Evolutionary conservation across 2,329 filamentous ascomycete species (phyloP).

Genomic region (Diplodia corticola): DNA sequence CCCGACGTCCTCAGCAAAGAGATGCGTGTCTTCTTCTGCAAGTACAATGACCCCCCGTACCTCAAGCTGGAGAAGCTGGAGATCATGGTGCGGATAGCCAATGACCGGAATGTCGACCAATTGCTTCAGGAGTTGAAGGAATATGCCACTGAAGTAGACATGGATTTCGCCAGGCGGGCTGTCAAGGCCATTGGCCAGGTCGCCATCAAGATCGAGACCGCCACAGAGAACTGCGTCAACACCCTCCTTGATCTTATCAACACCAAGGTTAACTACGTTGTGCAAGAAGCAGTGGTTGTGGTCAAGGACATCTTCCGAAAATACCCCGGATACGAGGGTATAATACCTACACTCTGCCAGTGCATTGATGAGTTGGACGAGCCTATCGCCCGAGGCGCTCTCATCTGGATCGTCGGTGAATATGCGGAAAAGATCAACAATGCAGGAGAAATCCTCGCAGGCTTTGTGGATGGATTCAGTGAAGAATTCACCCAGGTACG

Average conservation of each 20-base stretch:
- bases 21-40: slow-evolving; percentile 98
- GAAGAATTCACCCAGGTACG: slow-evolving; percentile 90
- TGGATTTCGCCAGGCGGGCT: slow-evolving; percentile 95
- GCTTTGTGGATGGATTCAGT: slow-evolving; percentile 91
- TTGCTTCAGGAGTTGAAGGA: slow-evolving; percentile 92
- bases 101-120: slow-evolving; percentile 94
- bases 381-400: slow-evolving; percentile 80
- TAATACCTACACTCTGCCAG: slow-evolving; percentile 93
- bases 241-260: slow-evolving; percentile 90
- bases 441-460: slow-evolving; percentile 87
- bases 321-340: slow-evolving; percentile 96
- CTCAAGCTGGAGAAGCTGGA: slow-evolving; percentile 97
- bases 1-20: slow-evolving; percentile 97
- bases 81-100: slow-evolving; percentile 99
- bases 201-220: slow-evolving; percentile 95
- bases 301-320: slow-evolving; percentile 98
- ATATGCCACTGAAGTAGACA: slow-evolving; percentile 96
- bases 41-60: slow-evolving; percentile 98
- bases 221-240: slow-evolving; percentile 94
- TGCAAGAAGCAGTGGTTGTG: slow-evolving; percentile 97
- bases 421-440: slow-evolving; percentile 99
- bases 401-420: slow-evolving; percentile 99
- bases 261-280: slow-evolving; percentile 98
- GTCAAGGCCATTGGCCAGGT: slow-evolving; percentile 97
- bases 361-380: slow-evolving; percentile 97